phyloP scores from a whole-genome alignment of 2,329 filamentous ascomycete species.

The Mariannaea elegans region DNA sequence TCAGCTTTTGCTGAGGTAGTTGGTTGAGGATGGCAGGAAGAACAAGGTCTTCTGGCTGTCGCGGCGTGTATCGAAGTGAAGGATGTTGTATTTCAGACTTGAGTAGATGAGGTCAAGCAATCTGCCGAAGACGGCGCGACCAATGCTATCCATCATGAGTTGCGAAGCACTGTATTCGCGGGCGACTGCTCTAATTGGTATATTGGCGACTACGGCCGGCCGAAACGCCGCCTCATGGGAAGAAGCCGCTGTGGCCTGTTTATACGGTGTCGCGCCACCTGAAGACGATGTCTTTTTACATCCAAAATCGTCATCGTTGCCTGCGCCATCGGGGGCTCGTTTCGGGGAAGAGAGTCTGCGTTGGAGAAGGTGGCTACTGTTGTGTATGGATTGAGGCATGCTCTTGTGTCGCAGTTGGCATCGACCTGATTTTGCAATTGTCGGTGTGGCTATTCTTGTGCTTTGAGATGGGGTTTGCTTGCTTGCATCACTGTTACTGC shows the following conservation, averaged over 20 bases:
- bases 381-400: constrained; percentile 9
- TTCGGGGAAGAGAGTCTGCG: constrained; percentile 3
- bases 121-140: constrained; percentile 23
- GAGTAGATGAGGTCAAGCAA: constrained; percentile 31
- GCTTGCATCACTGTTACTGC: no score
- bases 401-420: not conserved
- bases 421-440: not conserved
- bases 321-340: not conserved
- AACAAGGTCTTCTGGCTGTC: constrained; percentile 21
- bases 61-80: no score
- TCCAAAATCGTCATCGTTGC: constrained; percentile 4
- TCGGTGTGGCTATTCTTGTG: not conserved
- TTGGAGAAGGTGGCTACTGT: not conserved
- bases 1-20: not conserved
- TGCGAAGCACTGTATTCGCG: constrained; percentile 26
- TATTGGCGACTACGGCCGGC: constrained; percentile 29
- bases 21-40: constrained; percentile 26
- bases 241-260: constrained; percentile 18
- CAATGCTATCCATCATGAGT: constrained; percentile 27
- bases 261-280: not conserved
- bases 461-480: no score
- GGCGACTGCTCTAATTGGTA: constrained; percentile 33
- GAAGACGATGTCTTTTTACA: constrained; percentile 5
- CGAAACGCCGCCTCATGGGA: constrained; percentile 41
- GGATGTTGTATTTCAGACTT: no score